These are phyloP conservation scores for Leucogyrophana mollusca DNA, from an alignment of 768 basidiomycete genomes.

Conservation along the genomic window DNA sequence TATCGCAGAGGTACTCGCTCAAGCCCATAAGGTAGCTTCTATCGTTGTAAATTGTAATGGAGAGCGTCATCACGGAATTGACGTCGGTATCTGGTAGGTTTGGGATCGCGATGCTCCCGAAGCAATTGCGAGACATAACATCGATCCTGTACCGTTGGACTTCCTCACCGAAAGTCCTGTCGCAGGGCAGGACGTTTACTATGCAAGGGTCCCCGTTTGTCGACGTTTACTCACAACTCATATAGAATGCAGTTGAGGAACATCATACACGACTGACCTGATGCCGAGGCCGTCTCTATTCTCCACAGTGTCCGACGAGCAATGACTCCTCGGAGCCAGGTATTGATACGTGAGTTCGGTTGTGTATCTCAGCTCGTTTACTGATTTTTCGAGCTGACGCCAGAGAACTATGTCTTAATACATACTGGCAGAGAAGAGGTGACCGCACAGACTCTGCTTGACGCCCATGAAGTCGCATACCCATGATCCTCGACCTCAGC, in stretches of 20 bases:
- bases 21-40: conserved; percentile 24
- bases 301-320: conserved; percentile 33
- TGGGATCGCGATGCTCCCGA: conserved; percentile 35
- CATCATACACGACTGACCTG: conserved; percentile 43
- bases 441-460: no score
- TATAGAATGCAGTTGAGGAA: conserved; percentile 28
- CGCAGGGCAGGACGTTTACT: conserved; percentile 37
- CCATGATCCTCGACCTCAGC: no score
- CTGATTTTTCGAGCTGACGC: no score
- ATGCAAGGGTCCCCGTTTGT: conserved; percentile 31
- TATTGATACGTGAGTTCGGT: no score
- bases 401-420: no score
- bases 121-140: conserved; percentile 31
- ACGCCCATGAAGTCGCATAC: no score
- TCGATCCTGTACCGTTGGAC: conserved; percentile 37
- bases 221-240: background rate
- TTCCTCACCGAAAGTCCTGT: conserved; percentile 39
- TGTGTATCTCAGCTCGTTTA: no score
- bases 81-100: no score
- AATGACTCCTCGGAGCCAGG: conserved; percentile 33
- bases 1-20: conserved; percentile 26
- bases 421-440: no score
- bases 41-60: no score
- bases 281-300: conserved; percentile 34
- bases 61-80: no score